Evolutionary conservation across 2,329 filamentous ascomycete genomes (phyloP).

Genomic region (Didymosphaeria variabile): DNA sequence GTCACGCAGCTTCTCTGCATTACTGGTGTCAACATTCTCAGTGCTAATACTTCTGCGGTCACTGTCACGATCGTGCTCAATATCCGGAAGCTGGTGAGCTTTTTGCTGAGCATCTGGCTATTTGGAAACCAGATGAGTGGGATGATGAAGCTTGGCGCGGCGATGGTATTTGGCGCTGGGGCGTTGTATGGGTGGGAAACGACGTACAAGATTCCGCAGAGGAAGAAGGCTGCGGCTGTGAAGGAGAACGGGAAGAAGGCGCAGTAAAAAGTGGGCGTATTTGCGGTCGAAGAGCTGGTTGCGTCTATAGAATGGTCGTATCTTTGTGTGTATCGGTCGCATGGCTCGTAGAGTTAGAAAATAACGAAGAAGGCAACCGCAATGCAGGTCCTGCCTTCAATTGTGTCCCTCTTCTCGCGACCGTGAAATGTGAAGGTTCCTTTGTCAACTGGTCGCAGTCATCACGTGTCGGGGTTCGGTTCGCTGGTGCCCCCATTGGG

Average conservation of each 20-base stretch:
- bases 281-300: neutral
- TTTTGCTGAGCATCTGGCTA: constrained; percentile 89
- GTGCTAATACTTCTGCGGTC: constrained; percentile 85
- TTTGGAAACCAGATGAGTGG: constrained; percentile 85
- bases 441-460: too few relatives aligned
- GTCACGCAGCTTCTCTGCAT: constrained; percentile 95
- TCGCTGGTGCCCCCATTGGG: constrained; percentile 3
- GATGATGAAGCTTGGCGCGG: constrained; percentile 81
- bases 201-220: constrained; percentile 55
- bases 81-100: constrained; percentile 89
- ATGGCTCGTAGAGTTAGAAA: neutral
- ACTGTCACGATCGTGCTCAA: constrained; percentile 98
- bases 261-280: constrained; percentile 23
- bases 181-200: constrained; percentile 86
- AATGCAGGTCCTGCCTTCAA: neutral
- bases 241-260: constrained; percentile 35
- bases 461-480: constrained; percentile 13
- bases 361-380: neutral
- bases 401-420: neutral
- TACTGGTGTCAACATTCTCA: constrained; percentile 92
- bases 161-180: constrained; percentile 89
- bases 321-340: neutral
- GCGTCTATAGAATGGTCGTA: neutral
- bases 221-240: constrained; percentile 40
- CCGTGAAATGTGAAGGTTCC: too few relatives aligned